These are phyloP conservation scores for Cutaneotrichosporon spelunceum DNA, from an alignment of 1,284 basidiomycete genomes.

Conservation along the genomic window DNA sequence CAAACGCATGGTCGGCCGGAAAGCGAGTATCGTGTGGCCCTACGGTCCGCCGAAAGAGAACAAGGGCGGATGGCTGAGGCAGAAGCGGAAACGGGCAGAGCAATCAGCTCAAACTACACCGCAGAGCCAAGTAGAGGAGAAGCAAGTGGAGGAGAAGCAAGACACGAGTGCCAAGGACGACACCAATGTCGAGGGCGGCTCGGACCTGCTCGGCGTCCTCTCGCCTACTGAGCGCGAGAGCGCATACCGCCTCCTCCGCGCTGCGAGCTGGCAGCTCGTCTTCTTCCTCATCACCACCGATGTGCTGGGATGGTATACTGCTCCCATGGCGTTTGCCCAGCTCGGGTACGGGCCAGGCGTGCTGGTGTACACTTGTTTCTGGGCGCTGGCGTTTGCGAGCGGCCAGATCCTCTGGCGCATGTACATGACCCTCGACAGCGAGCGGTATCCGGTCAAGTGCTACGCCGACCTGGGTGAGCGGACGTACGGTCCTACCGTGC, in stretches of 20 bases:
- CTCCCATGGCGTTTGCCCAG: constrained; percentile 37
- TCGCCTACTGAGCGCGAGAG: not conserved
- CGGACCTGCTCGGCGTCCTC: constrained; percentile 4
- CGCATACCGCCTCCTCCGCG: constrained; percentile 21
- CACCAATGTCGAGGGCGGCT: not conserved
- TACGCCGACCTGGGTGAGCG: constrained; percentile 27
- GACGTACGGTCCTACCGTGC: constrained; percentile 13
- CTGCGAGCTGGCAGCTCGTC: constrained; percentile 23
- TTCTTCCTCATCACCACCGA: constrained; percentile 27
- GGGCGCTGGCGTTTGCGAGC: constrained; percentile 16
- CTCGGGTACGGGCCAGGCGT: constrained; percentile 34
- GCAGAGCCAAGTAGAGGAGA: not conserved
- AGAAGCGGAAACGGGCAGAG: too few relatives aligned
- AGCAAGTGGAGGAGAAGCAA: not conserved
- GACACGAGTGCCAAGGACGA: not conserved
- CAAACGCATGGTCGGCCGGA: constrained; percentile 14
- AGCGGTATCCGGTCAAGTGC: constrained; percentile 21
- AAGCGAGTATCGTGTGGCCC: constrained; percentile 9
- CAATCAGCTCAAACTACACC: not conserved
- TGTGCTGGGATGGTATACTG: constrained; percentile 45
- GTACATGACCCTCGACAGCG: constrained; percentile 25
- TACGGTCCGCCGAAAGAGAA: not conserved
- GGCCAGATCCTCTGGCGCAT: constrained; percentile 27
- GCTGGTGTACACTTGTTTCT: constrained; percentile 27
- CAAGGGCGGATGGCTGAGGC: not conserved